Evolutionary conservation across 1,139 yeast species (phyloP).

Genomic region (Blastobotrys aristatus): DNA sequence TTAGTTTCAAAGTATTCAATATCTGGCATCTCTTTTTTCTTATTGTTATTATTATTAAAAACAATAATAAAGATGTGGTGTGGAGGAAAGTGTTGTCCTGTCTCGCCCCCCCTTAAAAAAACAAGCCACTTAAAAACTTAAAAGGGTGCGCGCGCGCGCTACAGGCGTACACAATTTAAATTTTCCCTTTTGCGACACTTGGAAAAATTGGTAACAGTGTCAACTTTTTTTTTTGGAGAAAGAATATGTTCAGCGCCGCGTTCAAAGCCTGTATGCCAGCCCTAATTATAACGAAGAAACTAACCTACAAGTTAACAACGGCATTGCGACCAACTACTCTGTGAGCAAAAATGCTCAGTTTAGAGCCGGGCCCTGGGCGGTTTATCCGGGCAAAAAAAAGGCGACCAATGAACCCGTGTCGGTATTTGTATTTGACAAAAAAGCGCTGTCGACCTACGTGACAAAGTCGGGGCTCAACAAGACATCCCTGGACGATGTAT

Average conservation of each 20-base stretch:
- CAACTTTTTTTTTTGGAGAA: background rate
- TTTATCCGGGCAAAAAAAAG: conserved; percentile 75
- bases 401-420: conserved; percentile 48
- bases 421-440: conserved; percentile 84
- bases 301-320: too few species aligned
- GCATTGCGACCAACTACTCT: conserved; percentile 64
- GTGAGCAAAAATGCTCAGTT: conserved; percentile 73
- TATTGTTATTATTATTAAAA: background rate
- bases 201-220: too few species aligned
- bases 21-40: conserved; percentile 6
- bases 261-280: conserved; percentile 28
- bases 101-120: background rate
- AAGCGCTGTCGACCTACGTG: conserved; percentile 58
- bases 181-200: too few species aligned
- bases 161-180: background rate
- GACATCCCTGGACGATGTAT: conserved; percentile 39
- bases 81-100: background rate
- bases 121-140: background rate
- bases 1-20: conserved; percentile 25
- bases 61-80: background rate
- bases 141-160: background rate
- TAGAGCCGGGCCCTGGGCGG: conserved; percentile 76
- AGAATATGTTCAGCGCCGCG: conserved; percentile 16
- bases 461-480: conserved; percentile 45
- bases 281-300: conserved; percentile 24